A percentile compares a stretch with the other conserved stretches of the same genome.
phyloP scores from a whole-genome alignment of 2,329 filamentous ascomycete genomes.

The Graphium sp. region DNA sequence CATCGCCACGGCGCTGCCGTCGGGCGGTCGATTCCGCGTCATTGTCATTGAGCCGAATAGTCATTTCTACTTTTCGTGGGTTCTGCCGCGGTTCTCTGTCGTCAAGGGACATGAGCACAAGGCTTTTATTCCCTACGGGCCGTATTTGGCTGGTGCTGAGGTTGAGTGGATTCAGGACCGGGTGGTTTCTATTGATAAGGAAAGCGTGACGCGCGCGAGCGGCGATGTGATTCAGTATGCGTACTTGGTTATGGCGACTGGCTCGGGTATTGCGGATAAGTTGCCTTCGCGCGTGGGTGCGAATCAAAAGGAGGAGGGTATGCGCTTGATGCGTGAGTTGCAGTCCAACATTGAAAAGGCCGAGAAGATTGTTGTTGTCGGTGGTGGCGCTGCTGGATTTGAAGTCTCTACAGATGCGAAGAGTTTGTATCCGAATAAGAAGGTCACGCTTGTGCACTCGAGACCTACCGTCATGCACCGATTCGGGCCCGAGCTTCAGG shows the following conservation, averaged over 20 bases:
- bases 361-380: constrained; percentile 29
- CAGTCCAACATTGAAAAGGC: constrained; percentile 26
- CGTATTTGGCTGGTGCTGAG: constrained; percentile 16
- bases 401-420: constrained; percentile 45
- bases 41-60: constrained; percentile 41
- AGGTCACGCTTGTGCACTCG: constrained; percentile 40
- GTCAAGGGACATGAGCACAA: constrained; percentile 36
- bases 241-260: constrained; percentile 40
- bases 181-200: constrained; percentile 18
- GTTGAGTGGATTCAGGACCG: constrained; percentile 23
- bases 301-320: constrained; percentile 21
- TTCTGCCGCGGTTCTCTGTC: constrained; percentile 41
- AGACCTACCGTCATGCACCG: constrained; percentile 31
- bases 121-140: constrained; percentile 42
- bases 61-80: constrained; percentile 45
- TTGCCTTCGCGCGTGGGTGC: constrained; percentile 30
- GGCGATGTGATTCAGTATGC: constrained; percentile 31
- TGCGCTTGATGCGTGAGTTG: constrained; percentile 23
- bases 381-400: constrained; percentile 44
- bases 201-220: constrained; percentile 19
- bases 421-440: constrained; percentile 34
- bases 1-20: constrained; percentile 29
- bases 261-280: constrained; percentile 22
- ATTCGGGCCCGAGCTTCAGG: constrained; percentile 25
- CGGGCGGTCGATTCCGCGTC: constrained; percentile 26